phyloP scores from a whole-genome alignment of 2,329 filamentous ascomycete genomes.

The Cercospora canescens region DNA sequence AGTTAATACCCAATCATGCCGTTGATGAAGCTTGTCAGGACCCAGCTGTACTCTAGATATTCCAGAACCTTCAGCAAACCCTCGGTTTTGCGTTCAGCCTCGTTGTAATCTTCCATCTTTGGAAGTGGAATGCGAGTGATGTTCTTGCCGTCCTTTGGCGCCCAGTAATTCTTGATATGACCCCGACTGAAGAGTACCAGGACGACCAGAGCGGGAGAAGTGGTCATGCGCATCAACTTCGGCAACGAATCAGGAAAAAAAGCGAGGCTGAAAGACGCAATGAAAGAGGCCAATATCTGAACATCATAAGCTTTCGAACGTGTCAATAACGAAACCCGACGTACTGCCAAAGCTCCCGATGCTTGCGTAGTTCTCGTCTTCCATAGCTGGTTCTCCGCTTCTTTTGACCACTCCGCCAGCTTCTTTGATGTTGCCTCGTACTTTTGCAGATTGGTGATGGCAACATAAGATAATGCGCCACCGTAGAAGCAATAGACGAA shows the following conservation, averaged over 20 bases:
- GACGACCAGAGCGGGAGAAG: constrained; percentile 30
- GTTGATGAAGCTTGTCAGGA: constrained; percentile 32
- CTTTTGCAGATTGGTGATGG: constrained; percentile 45
- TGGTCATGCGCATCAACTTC: constrained; percentile 21
- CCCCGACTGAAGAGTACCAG: constrained; percentile 30
- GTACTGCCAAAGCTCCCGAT: constrained; percentile 42
- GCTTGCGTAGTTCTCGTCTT: constrained; percentile 49
- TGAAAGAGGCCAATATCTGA: constrained; percentile 34
- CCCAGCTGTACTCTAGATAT: constrained; percentile 40
- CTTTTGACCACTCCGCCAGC: constrained; percentile 47
- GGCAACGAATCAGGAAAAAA: constrained; percentile 22
- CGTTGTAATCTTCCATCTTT: constrained; percentile 37
- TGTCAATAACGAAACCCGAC: not conserved
- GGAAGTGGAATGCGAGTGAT: constrained; percentile 33
- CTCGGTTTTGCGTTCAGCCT: constrained; percentile 36
- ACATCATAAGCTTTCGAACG: constrained; percentile 5
- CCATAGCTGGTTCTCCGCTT: constrained; percentile 44
- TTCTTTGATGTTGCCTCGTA: constrained; percentile 50
- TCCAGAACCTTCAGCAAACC: constrained; percentile 34
- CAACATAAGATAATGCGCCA: constrained; percentile 43
- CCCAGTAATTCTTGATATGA: constrained; percentile 40
- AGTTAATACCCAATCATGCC: constrained; percentile 26
- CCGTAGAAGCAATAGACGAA: constrained; percentile 45
- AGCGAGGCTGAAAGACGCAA: constrained; percentile 29
- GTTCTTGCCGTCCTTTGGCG: constrained; percentile 32